Percentiles rank a stretch among this genome's conserved stretches.
Evolutionary conservation across 2,329 filamentous ascomycete species (phyloP).

Genomic region (Cladophialophora exuberans): DNA sequence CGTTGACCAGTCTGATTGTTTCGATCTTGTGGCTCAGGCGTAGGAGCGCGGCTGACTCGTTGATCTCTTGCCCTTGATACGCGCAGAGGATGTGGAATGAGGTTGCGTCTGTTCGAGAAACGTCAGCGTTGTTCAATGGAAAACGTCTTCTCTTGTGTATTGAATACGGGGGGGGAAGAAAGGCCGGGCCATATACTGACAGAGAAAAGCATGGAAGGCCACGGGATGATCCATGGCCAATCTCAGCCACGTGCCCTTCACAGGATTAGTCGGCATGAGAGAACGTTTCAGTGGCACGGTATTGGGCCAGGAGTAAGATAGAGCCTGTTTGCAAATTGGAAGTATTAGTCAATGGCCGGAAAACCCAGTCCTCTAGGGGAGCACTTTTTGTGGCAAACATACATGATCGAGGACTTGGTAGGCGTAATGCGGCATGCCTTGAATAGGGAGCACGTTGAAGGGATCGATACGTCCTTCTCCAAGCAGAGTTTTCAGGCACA

Average conservation of each 20-base stretch:
- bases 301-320: constrained; percentile 24
- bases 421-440: constrained; percentile 16
- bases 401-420: constrained; percentile 26
- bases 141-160: not conserved
- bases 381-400: constrained; percentile 7
- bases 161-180: too few species aligned
- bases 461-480: constrained; percentile 25
- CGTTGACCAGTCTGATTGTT: constrained; percentile 26
- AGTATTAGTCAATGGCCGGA: too few species aligned
- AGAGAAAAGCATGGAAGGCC: constrained; percentile 27
- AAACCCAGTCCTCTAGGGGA: too few species aligned
- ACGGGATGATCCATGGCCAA: constrained; percentile 26
- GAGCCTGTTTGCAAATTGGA: constrained; percentile 8
- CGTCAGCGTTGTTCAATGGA: not conserved
- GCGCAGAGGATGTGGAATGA: constrained; percentile 21
- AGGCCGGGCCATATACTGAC: too few species aligned
- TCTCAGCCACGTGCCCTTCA: constrained; percentile 26
- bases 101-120: constrained; percentile 12
- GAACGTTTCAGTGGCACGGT: constrained; percentile 14
- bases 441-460: constrained; percentile 19
- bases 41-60: constrained; percentile 15
- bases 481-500: constrained; percentile 1
- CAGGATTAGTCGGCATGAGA: constrained; percentile 15
- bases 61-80: constrained; percentile 20
- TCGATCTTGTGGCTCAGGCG: constrained; percentile 25